phyloP scores from a whole-genome alignment of 2,329 filamentous ascomycete species.

The Teratosphaeria nubilosa region DNA sequence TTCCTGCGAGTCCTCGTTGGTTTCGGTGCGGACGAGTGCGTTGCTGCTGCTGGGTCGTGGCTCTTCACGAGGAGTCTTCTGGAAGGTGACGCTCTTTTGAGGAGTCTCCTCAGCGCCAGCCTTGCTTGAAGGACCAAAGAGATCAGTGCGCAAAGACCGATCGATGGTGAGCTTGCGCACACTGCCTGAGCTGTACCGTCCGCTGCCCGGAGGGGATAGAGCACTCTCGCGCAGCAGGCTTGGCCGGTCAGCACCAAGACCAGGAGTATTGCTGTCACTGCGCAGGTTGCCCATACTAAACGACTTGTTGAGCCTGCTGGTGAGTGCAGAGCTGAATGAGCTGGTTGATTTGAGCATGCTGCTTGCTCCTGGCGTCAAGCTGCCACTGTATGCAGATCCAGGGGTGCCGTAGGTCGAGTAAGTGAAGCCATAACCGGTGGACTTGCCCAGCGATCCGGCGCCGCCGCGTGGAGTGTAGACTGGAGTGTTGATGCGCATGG shows the following conservation, averaged over 20 bases:
- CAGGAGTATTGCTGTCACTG: conserved; percentile 49
- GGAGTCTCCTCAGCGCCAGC: conserved; percentile 15
- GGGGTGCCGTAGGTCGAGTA: conserved; percentile 83
- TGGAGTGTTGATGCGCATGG: conserved; percentile 52
- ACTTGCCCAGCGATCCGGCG: conserved; percentile 17
- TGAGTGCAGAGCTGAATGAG: conserved; percentile 53
- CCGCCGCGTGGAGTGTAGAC: conserved; percentile 57
- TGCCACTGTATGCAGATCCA: conserved; percentile 35
- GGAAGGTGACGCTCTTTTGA: conserved; percentile 91
- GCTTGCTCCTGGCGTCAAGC: conserved; percentile 58
- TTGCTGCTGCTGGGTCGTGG: conserved; percentile 20
- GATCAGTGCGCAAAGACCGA: conserved; percentile 64
- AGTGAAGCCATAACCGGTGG: conserved; percentile 69
- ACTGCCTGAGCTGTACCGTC: conserved; percentile 56
- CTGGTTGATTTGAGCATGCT: conserved; percentile 51
- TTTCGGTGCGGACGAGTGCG: conserved; percentile 44
- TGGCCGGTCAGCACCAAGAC: conserved; percentile 60
- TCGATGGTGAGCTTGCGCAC: conserved; percentile 93
- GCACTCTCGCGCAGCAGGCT: conserved; percentile 79
- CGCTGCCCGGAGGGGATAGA: conserved; percentile 50
- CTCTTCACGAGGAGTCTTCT: conserved; percentile 46
- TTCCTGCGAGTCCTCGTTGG: conserved; percentile 35
- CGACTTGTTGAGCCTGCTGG: conserved; percentile 60
- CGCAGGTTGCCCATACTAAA: conserved; percentile 80
- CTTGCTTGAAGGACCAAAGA: conserved; percentile 36